Conservation (phyloP, 1,139 yeast species). For the Geotrichum candidum region DNA sequence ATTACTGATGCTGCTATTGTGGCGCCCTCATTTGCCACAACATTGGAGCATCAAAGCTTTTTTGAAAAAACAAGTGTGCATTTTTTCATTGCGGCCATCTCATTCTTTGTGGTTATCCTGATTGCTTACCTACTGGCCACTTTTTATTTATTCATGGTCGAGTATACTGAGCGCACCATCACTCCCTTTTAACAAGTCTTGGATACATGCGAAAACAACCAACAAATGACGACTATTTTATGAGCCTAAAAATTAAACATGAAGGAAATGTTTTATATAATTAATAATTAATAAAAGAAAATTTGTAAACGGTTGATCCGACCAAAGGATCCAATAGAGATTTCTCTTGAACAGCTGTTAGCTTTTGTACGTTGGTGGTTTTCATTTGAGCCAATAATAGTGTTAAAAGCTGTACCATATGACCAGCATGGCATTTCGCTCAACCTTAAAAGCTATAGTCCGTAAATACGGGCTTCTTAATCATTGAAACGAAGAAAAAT, state of each 20-base stretch:
- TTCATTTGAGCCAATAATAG: no score
- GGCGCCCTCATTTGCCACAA: neutral
- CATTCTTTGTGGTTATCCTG: neutral
- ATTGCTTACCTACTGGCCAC: slow-evolving; percentile 1
- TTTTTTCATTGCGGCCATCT: neutral
- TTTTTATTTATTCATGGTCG: slow-evolving; percentile 13
- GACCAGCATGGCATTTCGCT: no score
- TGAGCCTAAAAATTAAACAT: neutral
- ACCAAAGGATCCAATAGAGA: no score
- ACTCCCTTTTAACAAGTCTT: slow-evolving; percentile 1
- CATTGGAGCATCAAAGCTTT: neutral
- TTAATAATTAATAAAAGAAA: no score
- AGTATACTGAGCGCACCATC: slow-evolving; percentile 12
- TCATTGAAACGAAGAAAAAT: no score
- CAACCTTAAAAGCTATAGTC: no score
- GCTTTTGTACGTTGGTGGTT: no score
- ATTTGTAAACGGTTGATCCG: no score
- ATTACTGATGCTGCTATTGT: neutral
- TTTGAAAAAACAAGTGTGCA: neutral
- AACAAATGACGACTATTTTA: neutral
- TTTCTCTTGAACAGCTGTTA: no score
- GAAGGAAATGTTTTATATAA: neutral
- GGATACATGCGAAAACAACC: neutral
- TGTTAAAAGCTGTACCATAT: no score
- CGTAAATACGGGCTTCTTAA: no score